Evolutionary conservation across 1,139 yeast species (phyloP), one percentile per base, ranked within the genome.

Genomic region (Debaryomyces sp.): DNA sequence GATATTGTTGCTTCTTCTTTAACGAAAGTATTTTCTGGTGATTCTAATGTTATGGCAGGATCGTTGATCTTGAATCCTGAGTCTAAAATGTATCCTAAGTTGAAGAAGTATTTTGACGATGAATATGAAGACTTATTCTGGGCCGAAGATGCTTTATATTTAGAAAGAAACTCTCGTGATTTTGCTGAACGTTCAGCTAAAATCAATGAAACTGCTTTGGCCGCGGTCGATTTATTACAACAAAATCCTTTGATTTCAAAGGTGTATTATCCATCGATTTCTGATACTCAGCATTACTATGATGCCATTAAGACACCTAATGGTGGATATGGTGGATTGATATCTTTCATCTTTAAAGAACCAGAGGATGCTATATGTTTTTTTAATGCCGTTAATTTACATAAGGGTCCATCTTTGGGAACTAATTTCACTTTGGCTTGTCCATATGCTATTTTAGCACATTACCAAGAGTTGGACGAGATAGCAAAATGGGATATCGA

Each of bases 21-120:
- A 54, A 92, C 98, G 8, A 94, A 94, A 66, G 89, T 92, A 12
- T 94, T 94, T 61, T 86, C 95, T 26, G 98, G 98, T 15, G 97
- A 90, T 64, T 87, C 96, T 41, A 91, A 92, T 61, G 97, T 94
- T 46, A 88, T 92, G 92, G 97, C 94, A 0, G 99, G 99, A 4
- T 85, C 95, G 12, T 68, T 92, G 53, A 85, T 91, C 9, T 70
- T 94, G 56, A 94, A 92, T 62, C 88, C 94, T 6, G 61, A 74
- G 10, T 78, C 94, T 12, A 71, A 68, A 40, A 70, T 69, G 52
- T 90, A 88, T 66, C 47, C 57, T 0, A 57, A 58, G 37, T 78
- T 92, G 47, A 85, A 86, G 61, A 54, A 66, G 23, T 79, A 79
- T 53, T 75, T 86, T 60, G 63, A 78, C 52, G 71, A 72, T 6